These are phyloP conservation scores for Penicillium capsulatum DNA, from an alignment of 2,329 filamentous ascomycete genomes.

Conservation along the genomic window DNA sequence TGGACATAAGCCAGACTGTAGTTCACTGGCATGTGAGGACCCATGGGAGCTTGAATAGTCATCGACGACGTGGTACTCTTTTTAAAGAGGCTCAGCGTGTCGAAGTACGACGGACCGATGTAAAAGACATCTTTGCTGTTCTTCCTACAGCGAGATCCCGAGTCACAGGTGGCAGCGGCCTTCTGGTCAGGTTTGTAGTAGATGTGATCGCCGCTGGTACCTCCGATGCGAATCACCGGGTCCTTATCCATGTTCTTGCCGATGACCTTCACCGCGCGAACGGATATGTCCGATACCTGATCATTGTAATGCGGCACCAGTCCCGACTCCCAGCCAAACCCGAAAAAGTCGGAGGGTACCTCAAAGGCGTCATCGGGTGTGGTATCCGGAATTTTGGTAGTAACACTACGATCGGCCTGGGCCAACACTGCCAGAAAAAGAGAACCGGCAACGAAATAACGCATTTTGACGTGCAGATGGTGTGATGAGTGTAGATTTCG, in stretches of 20 bases:
- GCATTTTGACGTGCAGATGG: too few species aligned
- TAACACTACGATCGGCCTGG: too few species aligned
- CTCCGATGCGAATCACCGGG: slow-evolving; percentile 12
- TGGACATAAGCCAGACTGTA: slow-evolving; percentile 5
- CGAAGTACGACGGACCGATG: slow-evolving; percentile 11
- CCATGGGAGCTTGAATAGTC: slow-evolving; percentile 14
- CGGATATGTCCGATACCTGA: slow-evolving; percentile 6
- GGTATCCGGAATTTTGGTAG: not conserved
- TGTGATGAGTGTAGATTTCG: too few species aligned
- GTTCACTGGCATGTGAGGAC: not conserved
- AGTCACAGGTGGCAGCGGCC: slow-evolving; percentile 2
- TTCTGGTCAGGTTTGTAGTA: slow-evolving; percentile 3
- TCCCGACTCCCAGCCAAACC: not conserved
- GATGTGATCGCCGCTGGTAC: slow-evolving; percentile 13
- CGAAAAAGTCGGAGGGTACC: slow-evolving; percentile 1
- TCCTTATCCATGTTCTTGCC: slow-evolving; percentile 10
- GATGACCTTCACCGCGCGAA: slow-evolving; percentile 8
- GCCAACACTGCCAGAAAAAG: too few species aligned
- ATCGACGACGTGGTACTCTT: not conserved
- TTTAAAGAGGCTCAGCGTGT: slow-evolving; percentile 6
- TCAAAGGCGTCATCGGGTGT: not conserved
- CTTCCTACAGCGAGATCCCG: not conserved
- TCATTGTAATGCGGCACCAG: slow-evolving; percentile 3
- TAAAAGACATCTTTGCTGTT: slow-evolving; percentile 6
- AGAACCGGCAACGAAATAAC: too few species aligned